These are phyloP conservation scores for Sporothrix sp. DNA, from an alignment of 2,329 filamentous ascomycete genomes.

Conservation along the genomic window DNA sequence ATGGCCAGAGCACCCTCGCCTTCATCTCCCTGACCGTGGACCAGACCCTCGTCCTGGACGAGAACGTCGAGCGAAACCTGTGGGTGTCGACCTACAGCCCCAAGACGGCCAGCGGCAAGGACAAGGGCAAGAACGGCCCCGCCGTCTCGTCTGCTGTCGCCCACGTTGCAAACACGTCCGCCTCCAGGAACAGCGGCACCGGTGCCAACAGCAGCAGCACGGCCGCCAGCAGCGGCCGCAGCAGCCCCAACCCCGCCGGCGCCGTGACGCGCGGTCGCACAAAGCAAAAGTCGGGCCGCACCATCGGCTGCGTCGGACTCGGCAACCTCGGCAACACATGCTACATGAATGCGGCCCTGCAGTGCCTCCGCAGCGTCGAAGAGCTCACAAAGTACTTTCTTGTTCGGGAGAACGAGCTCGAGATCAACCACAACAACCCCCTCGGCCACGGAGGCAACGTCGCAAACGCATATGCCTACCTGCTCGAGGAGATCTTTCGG, in stretches of 20 bases:
- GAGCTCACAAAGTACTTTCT: constrained; percentile 91
- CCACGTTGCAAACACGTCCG: constrained; percentile 48
- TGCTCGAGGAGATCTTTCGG: constrained; percentile 71
- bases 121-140: constrained; percentile 20
- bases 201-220: constrained; percentile 21
- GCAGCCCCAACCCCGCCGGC: constrained; percentile 53
- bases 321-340: constrained; percentile 93
- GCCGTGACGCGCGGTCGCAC: constrained; percentile 61
- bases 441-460: constrained; percentile 79
- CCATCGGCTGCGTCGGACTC: constrained; percentile 69
- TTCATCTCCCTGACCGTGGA: constrained; percentile 60
- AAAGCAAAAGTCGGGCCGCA: constrained; percentile 59
- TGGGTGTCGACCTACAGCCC: constrained; percentile 44
- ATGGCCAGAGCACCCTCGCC: constrained; percentile 58
- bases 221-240: constrained; percentile 51
- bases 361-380: constrained; percentile 87
- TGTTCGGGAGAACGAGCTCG: constrained; percentile 59
- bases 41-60: constrained; percentile 74
- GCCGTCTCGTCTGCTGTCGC: constrained; percentile 40
- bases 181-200: constrained; percentile 22
- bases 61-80: constrained; percentile 52
- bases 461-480: constrained; percentile 68
- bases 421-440: constrained; percentile 78
- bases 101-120: constrained; percentile 23
- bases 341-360: constrained; percentile 97